Conservation (phyloP, 805 yeast genomes). For the Starmerella geochares region DNA sequence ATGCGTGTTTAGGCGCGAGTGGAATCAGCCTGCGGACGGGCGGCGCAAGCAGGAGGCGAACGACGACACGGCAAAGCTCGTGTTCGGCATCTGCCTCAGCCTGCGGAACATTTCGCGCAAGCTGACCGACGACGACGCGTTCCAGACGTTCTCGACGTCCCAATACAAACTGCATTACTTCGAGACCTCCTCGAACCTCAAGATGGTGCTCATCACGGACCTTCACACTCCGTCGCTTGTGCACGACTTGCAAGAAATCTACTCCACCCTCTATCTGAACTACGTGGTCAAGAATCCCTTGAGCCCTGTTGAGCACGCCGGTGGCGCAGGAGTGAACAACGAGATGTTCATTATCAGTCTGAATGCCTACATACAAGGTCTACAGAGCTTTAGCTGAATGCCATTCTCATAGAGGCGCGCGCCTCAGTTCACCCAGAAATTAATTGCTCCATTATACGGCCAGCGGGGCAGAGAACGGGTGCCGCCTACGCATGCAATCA, state of each 20-base stretch:
- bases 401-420: not conserved
- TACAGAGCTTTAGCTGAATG: constrained; percentile 26
- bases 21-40: constrained; percentile 35
- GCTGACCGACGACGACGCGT: constrained; percentile 33
- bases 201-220: constrained; percentile 68
- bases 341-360: constrained; percentile 46
- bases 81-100: constrained; percentile 79
- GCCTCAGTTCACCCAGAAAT: too few relatives aligned
- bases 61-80: constrained; percentile 64
- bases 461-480: not conserved
- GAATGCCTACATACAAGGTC: constrained; percentile 39
- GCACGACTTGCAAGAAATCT: constrained; percentile 46
- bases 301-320: constrained; percentile 22
- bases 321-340: constrained; percentile 40
- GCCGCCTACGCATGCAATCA: not conserved
- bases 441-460: not conserved
- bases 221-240: constrained; percentile 47
- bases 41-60: constrained; percentile 5
- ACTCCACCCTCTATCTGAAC: constrained; percentile 48
- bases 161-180: constrained; percentile 67
- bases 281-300: constrained; percentile 48
- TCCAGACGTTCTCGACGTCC: constrained; percentile 42
- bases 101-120: constrained; percentile 64
- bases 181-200: constrained; percentile 70
- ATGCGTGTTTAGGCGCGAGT: constrained; percentile 74